These are phyloP conservation scores for Narthecium ossifragum DNA, from an alignment of 106 monocot species.

Conservation along the genomic window DNA sequence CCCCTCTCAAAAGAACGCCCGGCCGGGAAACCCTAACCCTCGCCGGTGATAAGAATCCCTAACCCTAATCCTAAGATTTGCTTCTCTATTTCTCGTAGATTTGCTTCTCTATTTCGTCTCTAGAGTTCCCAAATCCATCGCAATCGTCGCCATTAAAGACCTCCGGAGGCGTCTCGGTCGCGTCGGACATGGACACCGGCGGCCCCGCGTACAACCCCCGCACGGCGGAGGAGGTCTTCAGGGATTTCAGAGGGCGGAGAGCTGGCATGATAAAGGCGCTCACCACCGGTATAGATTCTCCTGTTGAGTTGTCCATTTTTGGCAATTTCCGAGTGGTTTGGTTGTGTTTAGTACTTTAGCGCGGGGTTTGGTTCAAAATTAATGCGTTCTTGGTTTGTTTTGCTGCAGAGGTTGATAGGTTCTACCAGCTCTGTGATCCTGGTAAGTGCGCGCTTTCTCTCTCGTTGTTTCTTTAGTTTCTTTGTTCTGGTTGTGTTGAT, in stretches of 20 bases:
- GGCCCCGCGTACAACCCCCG: slow-evolving; percentile 23
- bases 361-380: neutral
- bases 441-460: no score
- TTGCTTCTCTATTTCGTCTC: no score
- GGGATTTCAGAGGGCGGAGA: slow-evolving; percentile 32
- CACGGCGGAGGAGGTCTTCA: slow-evolving; percentile 31
- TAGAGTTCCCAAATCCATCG: no score
- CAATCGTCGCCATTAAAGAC: neutral
- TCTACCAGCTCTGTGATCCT: slow-evolving; percentile 28
- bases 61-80: no score
- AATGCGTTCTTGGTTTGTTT: neutral
- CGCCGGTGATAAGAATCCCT: no score
- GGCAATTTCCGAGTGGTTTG: neutral
- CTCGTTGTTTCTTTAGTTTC: no score
- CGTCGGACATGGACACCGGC: slow-evolving; percentile 5
- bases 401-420: slow-evolving; percentile 31
- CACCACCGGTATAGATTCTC: slow-evolving; percentile 17
- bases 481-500: no score
- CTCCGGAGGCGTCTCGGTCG: neutral
- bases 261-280: slow-evolving; percentile 39
- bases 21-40: no score
- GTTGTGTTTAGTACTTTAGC: neutral
- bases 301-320: neutral
- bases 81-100: no score
- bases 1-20: no score